These are phyloP conservation scores for Bolboschoenoplectus hybrid DNA, from an alignment of 202 grass and related monocot genomes.

Conservation along the genomic window DNA sequence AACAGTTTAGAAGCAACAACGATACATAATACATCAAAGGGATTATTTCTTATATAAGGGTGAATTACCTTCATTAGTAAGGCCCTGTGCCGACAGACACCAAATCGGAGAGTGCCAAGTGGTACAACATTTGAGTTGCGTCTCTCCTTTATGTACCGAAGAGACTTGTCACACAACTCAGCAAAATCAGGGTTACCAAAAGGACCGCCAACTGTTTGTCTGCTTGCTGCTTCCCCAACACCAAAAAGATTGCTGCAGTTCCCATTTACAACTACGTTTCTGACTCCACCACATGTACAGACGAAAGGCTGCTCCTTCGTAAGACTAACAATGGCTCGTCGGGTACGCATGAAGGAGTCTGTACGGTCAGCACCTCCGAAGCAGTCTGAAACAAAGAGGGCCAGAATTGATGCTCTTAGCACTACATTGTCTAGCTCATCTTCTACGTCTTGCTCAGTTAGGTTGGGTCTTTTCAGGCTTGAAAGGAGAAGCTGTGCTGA, in stretches of 20 bases:
- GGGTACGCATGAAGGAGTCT: slow-evolving; percentile 63
- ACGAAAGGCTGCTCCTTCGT: slow-evolving; percentile 89
- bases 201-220: slow-evolving; percentile 42
- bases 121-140: slow-evolving; percentile 92
- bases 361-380: slow-evolving; percentile 95
- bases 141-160: slow-evolving; percentile 80
- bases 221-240: slow-evolving; percentile 42
- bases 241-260: neutral
- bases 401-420: slow-evolving; percentile 75
- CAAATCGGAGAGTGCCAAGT: slow-evolving; percentile 76
- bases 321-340: slow-evolving; percentile 72
- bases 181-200: slow-evolving; percentile 52
- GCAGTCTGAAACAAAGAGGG: slow-evolving; percentile 98
- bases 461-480: slow-evolving; percentile 63
- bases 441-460: slow-evolving; percentile 55
- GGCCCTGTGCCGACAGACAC: slow-evolving; percentile 97
- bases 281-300: slow-evolving; percentile 78
- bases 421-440: slow-evolving; percentile 68
- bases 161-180: slow-evolving; percentile 66
- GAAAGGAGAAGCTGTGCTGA: slow-evolving; percentile 80
- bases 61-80: slow-evolving; percentile 88
- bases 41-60: slow-evolving; percentile 9
- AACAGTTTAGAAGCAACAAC: slow-evolving; percentile 24
- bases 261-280: slow-evolving; percentile 23
- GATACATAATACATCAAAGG: slow-evolving; percentile 31